Base-by-base conservation (phyloP, 2,329 filamentous ascomycete species). In the Helotiales sp. region DNA sequence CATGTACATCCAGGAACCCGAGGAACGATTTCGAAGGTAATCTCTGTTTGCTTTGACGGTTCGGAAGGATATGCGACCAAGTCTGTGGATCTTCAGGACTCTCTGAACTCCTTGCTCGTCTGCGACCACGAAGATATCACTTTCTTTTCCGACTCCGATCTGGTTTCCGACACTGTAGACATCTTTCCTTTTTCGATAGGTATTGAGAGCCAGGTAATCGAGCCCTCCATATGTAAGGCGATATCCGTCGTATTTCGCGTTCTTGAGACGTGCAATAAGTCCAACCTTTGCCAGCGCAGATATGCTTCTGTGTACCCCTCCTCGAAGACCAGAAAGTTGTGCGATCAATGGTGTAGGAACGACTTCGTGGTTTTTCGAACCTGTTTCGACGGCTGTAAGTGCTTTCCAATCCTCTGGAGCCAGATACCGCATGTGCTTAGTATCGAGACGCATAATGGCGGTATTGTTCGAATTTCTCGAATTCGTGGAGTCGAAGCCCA, bases 1-100 rank as follows among this genome's bases (percentile, higher is more conserved):
- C 75, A 99, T 91, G 74, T 99, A 97, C 93, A 98, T 97, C 95
- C 95, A 99, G 40, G 90, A 95, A 5, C 87, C 92, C 15, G 88
- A 88, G 57, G 81, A 82, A 58, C 88, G 83, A 67, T 95, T 91
- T 66, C 89, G 88, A 55, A 98, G 85, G 75, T 99, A 99, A 75
- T 99, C 95, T 65, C 95, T 85, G 77, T 98, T 98, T 27, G 90
- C 87, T 76, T 96, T 96, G 70, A 99, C 93, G 36, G 91, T 93
- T 67, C 96, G 89, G 79, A 99, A 99, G 30, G 93, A 97, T 69
- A 99, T 96, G 68, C 95, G 88, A 46, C 95, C 95, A 3, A 99
- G 82, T 47, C 95, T 87, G 76, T 99, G 95, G 69, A 99, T 96
- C 78, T 99, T 99, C 65, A 99, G 82, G 15, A 99, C 89, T 60